Base-by-base conservation (phyloP, 495 filamentous ascomycete genomes). In the Letharia lupina region DNA sequence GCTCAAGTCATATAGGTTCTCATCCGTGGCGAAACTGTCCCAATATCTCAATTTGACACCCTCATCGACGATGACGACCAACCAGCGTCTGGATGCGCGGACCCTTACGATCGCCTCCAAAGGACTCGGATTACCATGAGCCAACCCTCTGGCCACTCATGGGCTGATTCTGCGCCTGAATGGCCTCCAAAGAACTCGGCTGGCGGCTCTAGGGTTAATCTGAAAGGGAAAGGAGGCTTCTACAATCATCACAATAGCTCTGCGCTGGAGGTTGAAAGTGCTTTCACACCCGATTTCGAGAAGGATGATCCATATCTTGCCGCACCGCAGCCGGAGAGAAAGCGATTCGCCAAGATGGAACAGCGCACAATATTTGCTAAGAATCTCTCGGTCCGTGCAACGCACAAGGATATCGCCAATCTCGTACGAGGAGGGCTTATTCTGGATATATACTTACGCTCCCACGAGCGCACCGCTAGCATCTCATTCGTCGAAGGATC, bases 401-500 rank as follows among this genome's bases (percentile, higher is more conserved):
- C 84, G 2, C 85, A 91, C 68, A 77, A 78, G 56, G 89, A 93
- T 67, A 80, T 93, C 63, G 79, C 84, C 4, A 78, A 80, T n/a
- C 78, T 80, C 47, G 77, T 93, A 31, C 82, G 85, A 50, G 90
- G 91, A 10, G 91, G 91, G 1, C 77, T 82, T 69, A 73, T 95
- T 9, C 72, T 91, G 11, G 87, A 92, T 70, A 78, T 92, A 47
- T 89, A 84, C 69, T 70, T 92, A 52, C 81, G 87, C 44, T 73
- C 76, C n/a, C 73, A 83, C 48, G 87, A 91, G 56, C 83, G 81
- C 28, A 76, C 76, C 57, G 90, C 86, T 13, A 85, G 78, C 39
- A 80, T 95, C 7, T 89, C 90, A 0, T 93, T 94, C 71, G 76
- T 90, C 28, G 78, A 87, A 44, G 83, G 86, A 37, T 77, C 79